Evolutionary conservation across 805 yeast species (phyloP), one percentile per base, ranked within the genome.

Genomic region (Pichia insulana): DNA sequence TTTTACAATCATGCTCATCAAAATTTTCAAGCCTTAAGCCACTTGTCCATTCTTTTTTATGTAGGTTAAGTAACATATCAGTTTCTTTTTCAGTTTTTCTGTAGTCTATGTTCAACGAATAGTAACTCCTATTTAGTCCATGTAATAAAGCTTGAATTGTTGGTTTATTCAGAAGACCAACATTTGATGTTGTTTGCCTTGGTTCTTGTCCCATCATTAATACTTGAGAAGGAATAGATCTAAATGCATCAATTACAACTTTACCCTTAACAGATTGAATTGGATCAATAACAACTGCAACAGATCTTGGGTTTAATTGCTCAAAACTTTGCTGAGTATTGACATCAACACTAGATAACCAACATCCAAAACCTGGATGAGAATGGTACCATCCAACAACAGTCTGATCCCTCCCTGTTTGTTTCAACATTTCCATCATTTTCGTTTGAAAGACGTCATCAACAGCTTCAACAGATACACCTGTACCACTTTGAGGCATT

Each of bases 361-460:
- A 92, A 70, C 99, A 92, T n/a, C 98, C 98, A 62, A 90, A 92
- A 15, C 98, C 98, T 4, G 98, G 98, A 66, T 92, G 98, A 12
- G 97, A 89, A 62, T 92, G 99, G 69, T 92, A 92, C 99, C 99
- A 92, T 28, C 99, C 99, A 39, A 92, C 99, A 41, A 92, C 98
- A 86, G 86, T 88, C 62, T 92, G 95, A 65, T 89, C 97, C 63
- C 99, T 76, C n/a, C 99, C 99, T 1, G 98, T 92, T 63, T 92
- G 98, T 65, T 84, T 80, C 58, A 92, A 74, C 98, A 92, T 92
- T 59, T 92, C 99, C 98, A 92, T 92, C 98, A 92, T 94, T 61
- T 82, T 85, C 3, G 97, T 89, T 64, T 92, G 98, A 69, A 92
- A 92, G 39, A 94, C 97, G 62, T 94, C 97, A 62, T 94, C 99